Evolutionary conservation across 1,284 basidiomycete species (phyloP).

Genomic region (Meripilus lineatus): DNA sequence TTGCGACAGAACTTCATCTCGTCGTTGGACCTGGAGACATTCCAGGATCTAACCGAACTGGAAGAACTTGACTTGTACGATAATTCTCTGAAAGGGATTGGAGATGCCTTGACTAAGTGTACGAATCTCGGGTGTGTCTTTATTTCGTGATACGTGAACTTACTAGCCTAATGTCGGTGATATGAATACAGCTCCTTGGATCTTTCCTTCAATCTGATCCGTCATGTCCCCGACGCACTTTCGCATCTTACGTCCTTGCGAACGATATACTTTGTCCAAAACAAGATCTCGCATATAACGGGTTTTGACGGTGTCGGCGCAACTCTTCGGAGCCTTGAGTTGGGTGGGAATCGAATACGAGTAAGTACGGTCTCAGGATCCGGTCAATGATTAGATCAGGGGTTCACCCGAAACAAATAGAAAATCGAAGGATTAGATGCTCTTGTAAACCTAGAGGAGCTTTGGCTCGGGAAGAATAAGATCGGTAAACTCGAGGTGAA

Average conservation of each 20-base stretch:
- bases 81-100: slow-evolving; percentile 82
- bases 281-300: slow-evolving; percentile 83
- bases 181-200: slow-evolving; percentile 67
- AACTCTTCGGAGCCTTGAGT: slow-evolving; percentile 79
- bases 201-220: slow-evolving; percentile 92
- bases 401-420: slow-evolving; percentile 34
- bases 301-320: slow-evolving; percentile 56
- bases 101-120: slow-evolving; percentile 59
- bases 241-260: slow-evolving; percentile 56
- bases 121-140: slow-evolving; percentile 62
- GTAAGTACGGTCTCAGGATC: slow-evolving; percentile 35
- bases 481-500: slow-evolving; percentile 86
- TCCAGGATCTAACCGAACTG: slow-evolving; percentile 62
- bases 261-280: slow-evolving; percentile 94
- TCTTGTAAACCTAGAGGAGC: slow-evolving; percentile 80
- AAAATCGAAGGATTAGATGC: slow-evolving; percentile 87
- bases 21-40: slow-evolving; percentile 63
- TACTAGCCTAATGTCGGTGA: not conserved
- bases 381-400: not conserved
- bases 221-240: slow-evolving; percentile 61
- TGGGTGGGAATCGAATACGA: slow-evolving; percentile 90
- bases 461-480: slow-evolving; percentile 99
- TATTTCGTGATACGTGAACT: not conserved
- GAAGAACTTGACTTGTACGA: slow-evolving; percentile 96
- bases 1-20: slow-evolving; percentile 88